A percentile compares a stretch with the other conserved stretches of the same genome.
phyloP scores from a whole-genome alignment of 2,329 filamentous ascomycete species.

The Fonsecaea erecta region DNA sequence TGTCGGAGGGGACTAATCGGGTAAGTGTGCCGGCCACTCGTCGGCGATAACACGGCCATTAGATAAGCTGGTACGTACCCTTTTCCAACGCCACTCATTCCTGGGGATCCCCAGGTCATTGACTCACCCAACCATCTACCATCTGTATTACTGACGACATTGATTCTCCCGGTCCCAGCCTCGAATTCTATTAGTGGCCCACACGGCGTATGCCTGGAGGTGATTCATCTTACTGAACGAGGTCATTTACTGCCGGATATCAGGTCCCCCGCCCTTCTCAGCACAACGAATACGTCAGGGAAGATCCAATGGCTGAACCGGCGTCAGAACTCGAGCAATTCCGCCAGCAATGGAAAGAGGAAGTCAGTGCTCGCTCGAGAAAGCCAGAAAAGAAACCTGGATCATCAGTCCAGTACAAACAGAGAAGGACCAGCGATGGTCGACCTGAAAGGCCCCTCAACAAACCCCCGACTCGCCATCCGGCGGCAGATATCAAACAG shows the following conservation, averaged over 20 bases:
- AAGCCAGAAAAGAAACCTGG: constrained; percentile 23
- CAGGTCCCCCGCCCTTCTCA: constrained; percentile 3
- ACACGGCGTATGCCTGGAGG: not conserved
- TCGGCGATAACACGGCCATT: constrained; percentile 22
- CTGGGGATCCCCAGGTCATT: not conserved
- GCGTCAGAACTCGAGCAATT: constrained; percentile 70
- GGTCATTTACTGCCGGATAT: not conserved
- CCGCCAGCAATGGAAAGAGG: constrained; percentile 81
- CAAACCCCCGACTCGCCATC: constrained; percentile 48
- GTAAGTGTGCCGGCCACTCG: constrained; percentile 6
- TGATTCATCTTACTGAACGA: not conserved
- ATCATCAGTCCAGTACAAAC: constrained; percentile 15
- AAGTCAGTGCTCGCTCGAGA: constrained; percentile 62
- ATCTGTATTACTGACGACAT: not conserved
- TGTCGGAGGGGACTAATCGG: constrained; percentile 14
- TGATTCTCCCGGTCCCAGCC: not conserved
- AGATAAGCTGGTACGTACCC: constrained; percentile 11
- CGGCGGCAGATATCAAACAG: constrained; percentile 46
- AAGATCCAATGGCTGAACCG: constrained; percentile 27
- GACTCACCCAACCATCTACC: not conserved
- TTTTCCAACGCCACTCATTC: not conserved
- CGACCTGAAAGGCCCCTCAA: constrained; percentile 38
- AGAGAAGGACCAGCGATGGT: constrained; percentile 26
- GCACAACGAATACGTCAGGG: not conserved
- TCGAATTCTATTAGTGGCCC: not conserved